Evolutionary conservation across 768 basidiomycete genomes (phyloP).

Genomic region (Suillus plorans): DNA sequence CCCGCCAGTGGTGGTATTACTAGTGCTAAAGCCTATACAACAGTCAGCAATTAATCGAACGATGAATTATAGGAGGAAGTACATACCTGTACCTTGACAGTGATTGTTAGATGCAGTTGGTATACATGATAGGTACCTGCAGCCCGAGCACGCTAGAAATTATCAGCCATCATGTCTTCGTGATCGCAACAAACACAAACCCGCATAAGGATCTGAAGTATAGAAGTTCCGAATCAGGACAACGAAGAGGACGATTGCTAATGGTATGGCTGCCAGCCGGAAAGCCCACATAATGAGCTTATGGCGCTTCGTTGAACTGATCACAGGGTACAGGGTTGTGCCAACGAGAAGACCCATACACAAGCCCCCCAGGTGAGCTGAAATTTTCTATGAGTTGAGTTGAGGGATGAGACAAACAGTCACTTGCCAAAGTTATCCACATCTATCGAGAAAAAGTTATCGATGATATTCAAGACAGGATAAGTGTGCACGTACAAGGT

Average conservation of each 20-base stretch:
- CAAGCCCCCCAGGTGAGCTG: constrained; percentile 87
- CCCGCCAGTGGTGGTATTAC: constrained; percentile 25
- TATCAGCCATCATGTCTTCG: neutral
- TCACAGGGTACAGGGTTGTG: constrained; percentile 85
- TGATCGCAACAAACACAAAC: constrained; percentile 37
- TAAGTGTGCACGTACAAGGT: constrained; percentile 55
- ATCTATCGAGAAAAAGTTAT: constrained; percentile 40
- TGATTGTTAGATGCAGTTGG: constrained; percentile 72
- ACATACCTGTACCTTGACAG: constrained; percentile 50
- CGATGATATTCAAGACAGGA: neutral
- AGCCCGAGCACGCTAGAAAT: constrained; percentile 73
- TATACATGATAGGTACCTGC: constrained; percentile 88
- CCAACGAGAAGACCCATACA: constrained; percentile 82
- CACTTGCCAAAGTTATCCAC: constrained; percentile 86
- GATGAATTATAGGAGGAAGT: too few relatives aligned
- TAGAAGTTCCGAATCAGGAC: constrained; percentile 89
- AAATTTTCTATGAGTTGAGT: neutral
- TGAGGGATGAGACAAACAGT: neutral
- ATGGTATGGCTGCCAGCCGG: constrained; percentile 69
- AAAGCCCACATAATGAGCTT: constrained; percentile 68
- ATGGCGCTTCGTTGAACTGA: constrained; percentile 77
- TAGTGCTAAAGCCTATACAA: constrained; percentile 24
- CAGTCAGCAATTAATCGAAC: constrained; percentile 5
- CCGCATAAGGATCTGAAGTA: constrained; percentile 80
- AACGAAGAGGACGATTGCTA: constrained; percentile 79